phyloP scores from a whole-genome alignment of 768 basidiomycete genomes.

The Myochromella boudieri region DNA sequence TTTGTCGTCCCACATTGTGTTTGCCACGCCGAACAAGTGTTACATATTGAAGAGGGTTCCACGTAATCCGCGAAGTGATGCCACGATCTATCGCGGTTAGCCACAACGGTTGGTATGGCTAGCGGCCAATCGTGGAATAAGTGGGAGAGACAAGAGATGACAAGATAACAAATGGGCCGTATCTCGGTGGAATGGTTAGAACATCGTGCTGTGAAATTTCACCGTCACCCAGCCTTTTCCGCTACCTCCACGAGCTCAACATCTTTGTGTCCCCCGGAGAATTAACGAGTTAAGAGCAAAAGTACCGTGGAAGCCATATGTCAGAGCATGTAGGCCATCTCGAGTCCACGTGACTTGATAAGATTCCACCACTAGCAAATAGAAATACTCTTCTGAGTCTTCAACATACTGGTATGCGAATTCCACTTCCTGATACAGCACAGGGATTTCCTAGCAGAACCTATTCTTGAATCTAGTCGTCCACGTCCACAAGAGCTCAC shows the following conservation, averaged over 20 bases:
- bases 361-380: too few relatives aligned
- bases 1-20: background rate
- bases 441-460: slow-evolving; percentile 1
- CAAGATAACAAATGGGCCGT: background rate
- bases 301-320: too few relatives aligned
- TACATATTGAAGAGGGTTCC: background rate
- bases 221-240: too few relatives aligned
- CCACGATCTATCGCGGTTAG: slow-evolving; percentile 1
- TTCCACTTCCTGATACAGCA: slow-evolving; percentile 1
- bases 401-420: too few relatives aligned
- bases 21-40: background rate
- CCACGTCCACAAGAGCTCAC: background rate
- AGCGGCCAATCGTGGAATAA: background rate
- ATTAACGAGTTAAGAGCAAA: too few relatives aligned
- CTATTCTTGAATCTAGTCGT: background rate
- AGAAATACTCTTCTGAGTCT: too few relatives aligned
- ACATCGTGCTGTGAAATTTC: too few relatives aligned
- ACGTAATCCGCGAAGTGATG: background rate
- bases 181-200: too few relatives aligned
- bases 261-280: too few relatives aligned
- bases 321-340: too few relatives aligned
- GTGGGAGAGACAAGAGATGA: background rate
- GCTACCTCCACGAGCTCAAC: too few relatives aligned
- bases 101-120: background rate
- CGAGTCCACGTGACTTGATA: too few relatives aligned